Evolutionary conservation across 106 monocot genomes (phyloP).

Genomic region (Alisma plantagoaquatica): DNA sequence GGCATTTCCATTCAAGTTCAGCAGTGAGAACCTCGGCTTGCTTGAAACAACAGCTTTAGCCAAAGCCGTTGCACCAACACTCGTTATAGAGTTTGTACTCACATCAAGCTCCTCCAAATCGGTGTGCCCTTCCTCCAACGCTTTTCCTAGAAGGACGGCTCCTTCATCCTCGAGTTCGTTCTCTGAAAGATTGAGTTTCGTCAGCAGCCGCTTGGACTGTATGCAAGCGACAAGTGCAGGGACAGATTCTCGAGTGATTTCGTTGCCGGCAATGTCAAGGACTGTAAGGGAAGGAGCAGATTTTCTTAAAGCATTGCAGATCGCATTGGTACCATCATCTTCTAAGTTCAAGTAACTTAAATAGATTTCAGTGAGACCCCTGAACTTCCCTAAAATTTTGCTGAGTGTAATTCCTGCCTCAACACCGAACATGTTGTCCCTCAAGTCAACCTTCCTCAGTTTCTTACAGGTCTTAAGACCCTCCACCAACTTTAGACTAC

Average conservation of each 20-base stretch:
- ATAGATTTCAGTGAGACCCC: constrained; percentile 49
- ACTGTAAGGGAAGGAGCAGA: constrained; percentile 36
- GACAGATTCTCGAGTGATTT: constrained; percentile 43
- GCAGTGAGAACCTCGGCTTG: constrained; percentile 43
- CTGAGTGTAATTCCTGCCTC: constrained; percentile 61
- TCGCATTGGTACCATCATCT: constrained; percentile 50
- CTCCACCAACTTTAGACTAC: constrained; percentile 57
- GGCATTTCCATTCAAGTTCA: constrained; percentile 77
- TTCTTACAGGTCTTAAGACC: constrained; percentile 39
- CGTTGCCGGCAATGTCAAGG: constrained; percentile 80
- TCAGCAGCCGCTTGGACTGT: constrained; percentile 29
- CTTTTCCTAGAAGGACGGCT: constrained; percentile 48
- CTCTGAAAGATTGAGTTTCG: constrained; percentile 59
- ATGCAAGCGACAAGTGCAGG: constrained; percentile 33
- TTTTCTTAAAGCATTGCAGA: constrained; percentile 38
- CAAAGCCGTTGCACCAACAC: constrained; percentile 69
- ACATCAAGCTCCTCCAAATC: constrained; percentile 72
- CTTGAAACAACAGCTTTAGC: constrained; percentile 42
- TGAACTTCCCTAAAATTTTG: constrained; percentile 37
- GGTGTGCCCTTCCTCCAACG: constrained; percentile 31
- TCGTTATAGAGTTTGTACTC: constrained; percentile 51
- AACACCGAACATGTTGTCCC: constrained; percentile 82
- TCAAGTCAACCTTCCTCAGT: constrained; percentile 66
- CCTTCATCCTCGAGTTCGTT: constrained; percentile 86
- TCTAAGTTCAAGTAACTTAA: constrained; percentile 84